Evolutionary conservation across 257 asterid genomes (phyloP).

Genomic region (Osmanthus fragrans): DNA sequence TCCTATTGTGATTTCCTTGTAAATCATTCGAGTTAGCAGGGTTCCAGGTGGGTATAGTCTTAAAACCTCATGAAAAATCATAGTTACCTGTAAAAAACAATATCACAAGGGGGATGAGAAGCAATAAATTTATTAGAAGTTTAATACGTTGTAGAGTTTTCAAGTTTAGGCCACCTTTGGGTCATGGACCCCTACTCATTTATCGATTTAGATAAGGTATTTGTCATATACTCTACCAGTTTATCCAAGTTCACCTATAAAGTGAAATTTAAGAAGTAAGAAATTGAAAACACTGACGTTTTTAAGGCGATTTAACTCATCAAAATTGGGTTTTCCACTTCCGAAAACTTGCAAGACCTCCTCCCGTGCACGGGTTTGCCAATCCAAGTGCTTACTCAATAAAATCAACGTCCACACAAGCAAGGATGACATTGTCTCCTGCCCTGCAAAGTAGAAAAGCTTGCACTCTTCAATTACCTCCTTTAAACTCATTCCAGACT

Average conservation of each 20-base stretch:
- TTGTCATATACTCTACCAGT: no score
- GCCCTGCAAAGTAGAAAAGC: slow-evolving; percentile 30
- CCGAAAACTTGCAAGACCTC: slow-evolving; percentile 20
- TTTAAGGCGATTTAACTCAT: slow-evolving; percentile 22
- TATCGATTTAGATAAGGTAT: no score
- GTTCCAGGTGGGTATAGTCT: slow-evolving; percentile 27
- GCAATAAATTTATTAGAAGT: not conserved
- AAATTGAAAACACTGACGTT: slow-evolving; percentile 3
- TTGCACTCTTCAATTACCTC: slow-evolving; percentile 37
- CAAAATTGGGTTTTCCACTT: not conserved
- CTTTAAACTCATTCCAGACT: slow-evolving; percentile 25
- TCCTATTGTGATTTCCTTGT: slow-evolving; percentile 24
- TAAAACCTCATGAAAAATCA: slow-evolving; percentile 32
- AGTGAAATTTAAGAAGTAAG: not conserved
- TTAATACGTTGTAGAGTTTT: not conserved
- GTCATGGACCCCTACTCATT: no score
- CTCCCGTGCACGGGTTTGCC: slow-evolving; percentile 32
- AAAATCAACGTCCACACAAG: slow-evolving; percentile 31
- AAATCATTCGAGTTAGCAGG: not conserved
- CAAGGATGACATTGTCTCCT: slow-evolving; percentile 29
- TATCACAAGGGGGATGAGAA: not conserved
- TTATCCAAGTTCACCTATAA: no score
- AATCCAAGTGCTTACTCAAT: slow-evolving; percentile 23
- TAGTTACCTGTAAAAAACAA: slow-evolving; percentile 23
- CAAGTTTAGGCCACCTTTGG: not conserved